Evolutionary conservation across 2,329 filamentous ascomycete genomes (phyloP).

Genomic region (Chrysosphaeria jannelii): DNA sequence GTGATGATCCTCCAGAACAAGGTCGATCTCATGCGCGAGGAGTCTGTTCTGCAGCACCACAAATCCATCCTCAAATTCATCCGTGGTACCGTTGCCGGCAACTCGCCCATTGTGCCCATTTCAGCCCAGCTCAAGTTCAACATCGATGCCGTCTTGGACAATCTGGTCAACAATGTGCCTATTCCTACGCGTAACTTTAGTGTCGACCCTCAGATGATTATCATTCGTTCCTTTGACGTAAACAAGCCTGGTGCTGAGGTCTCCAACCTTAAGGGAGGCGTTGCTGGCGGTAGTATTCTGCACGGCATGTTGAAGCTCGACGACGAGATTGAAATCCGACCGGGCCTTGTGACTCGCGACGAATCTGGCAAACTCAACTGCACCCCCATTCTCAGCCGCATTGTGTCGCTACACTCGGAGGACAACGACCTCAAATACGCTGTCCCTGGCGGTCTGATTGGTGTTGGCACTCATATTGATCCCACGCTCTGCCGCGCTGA

Average conservation of each 20-base stretch:
- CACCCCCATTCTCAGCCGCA: constrained; percentile 85
- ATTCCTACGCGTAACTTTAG: constrained; percentile 76
- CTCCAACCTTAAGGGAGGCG: constrained; percentile 92
- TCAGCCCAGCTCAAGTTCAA: constrained; percentile 97
- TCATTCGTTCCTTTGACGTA: constrained; percentile 97
- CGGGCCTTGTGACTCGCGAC: constrained; percentile 92
- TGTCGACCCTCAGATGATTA: constrained; percentile 87
- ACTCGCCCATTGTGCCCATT: constrained; percentile 86
- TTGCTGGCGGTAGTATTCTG: constrained; percentile 86
- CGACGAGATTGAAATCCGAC: constrained; percentile 94
- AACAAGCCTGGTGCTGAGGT: constrained; percentile 99
- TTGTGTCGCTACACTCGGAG: constrained; percentile 87
- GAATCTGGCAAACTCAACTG: constrained; percentile 83
- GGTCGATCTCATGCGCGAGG: constrained; percentile 93
- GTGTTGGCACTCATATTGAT: constrained; percentile 92
- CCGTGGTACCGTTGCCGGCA: constrained; percentile 82
- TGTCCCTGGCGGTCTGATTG: constrained; percentile 87
- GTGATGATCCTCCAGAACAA: constrained; percentile 99
- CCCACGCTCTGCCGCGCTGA: constrained; percentile 95
- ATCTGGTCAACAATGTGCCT: constrained; percentile 82
- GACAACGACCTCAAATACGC: constrained; percentile 97
- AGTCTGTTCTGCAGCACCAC: constrained; percentile 78
- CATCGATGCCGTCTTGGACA: constrained; percentile 92
- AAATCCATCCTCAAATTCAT: constrained; percentile 97
- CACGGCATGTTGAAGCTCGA: constrained; percentile 91